Evolutionary conservation across 2,329 filamentous ascomycete genomes (phyloP).

Genomic region (Pseudopyricularia cyperi): DNA sequence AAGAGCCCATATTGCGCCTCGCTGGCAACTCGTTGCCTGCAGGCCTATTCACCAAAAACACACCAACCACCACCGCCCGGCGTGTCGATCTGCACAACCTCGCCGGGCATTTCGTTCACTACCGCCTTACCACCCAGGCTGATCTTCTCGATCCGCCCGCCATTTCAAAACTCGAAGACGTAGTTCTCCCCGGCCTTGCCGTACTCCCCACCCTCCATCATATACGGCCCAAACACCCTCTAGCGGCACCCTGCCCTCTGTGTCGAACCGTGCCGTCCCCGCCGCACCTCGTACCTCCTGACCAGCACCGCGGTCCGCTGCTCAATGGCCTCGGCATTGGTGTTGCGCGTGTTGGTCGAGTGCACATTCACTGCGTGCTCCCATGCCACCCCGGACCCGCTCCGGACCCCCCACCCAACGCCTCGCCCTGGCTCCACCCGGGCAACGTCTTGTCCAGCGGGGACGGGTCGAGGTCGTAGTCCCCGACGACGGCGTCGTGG

Average conservation of each 20-base stretch:
- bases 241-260: conserved; percentile 72
- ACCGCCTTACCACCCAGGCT: not conserved
- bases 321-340: conserved; percentile 69
- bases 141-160: not conserved
- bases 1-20: no score
- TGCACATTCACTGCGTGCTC: conserved; percentile 68
- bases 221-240: conserved; percentile 66
- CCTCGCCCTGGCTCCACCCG: conserved; percentile 63
- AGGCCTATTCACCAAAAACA: no score
- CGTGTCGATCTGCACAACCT: not conserved
- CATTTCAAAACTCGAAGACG: not conserved
- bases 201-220: conserved; percentile 70
- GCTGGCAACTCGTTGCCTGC: no score
- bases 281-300: conserved; percentile 52
- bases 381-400: conserved; percentile 60
- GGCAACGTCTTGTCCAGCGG: conserved; percentile 39
- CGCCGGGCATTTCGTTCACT: not conserved
- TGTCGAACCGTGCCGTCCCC: conserved; percentile 68
- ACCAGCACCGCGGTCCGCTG: conserved; percentile 62
- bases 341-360: conserved; percentile 80
- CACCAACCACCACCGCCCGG: not conserved
- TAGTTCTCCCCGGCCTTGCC: conserved; percentile 48
- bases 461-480: conserved; percentile 3
- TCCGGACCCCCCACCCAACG: conserved; percentile 65
- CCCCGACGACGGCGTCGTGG: conserved; percentile 8